Percentiles rank a stretch among this genome's conserved stretches.
Evolutionary conservation across 495 filamentous ascomycete genomes (phyloP).

Genomic region (Podospora australis): DNA sequence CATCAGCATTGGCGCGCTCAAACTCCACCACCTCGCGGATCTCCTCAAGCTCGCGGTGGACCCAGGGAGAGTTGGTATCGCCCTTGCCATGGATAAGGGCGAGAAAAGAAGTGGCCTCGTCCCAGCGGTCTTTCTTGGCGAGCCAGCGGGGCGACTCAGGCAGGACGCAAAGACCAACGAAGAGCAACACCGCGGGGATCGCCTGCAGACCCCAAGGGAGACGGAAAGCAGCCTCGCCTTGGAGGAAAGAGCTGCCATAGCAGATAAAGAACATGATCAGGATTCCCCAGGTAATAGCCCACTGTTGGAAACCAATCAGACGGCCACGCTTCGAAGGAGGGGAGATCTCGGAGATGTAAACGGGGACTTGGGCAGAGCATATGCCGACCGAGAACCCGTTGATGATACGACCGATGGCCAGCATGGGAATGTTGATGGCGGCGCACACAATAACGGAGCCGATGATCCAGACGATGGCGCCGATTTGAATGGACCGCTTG

Average conservation of each 20-base stretch:
- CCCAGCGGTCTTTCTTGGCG: constrained; percentile 66
- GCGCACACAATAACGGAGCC: constrained; percentile 67
- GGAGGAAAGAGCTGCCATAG: constrained; percentile 66
- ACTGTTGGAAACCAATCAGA: constrained; percentile 66
- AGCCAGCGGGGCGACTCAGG: constrained; percentile 78
- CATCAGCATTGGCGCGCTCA: constrained; percentile 54
- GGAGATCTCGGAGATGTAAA: constrained; percentile 70
- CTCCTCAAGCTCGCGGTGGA: constrained; percentile 59
- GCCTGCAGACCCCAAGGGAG: constrained; percentile 74
- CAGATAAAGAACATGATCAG: constrained; percentile 72
- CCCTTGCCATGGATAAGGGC: constrained; percentile 62
- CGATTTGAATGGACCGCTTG: constrained; percentile 59
- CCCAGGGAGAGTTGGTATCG: constrained; percentile 54
- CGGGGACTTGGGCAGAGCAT: constrained; percentile 71
- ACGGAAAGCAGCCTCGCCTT: constrained; percentile 55
- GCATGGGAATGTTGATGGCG: constrained; percentile 65
- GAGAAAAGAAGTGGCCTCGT: constrained; percentile 58
- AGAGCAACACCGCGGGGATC: constrained; percentile 60
- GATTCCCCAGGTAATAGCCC: constrained; percentile 76
- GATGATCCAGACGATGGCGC: constrained; percentile 54
- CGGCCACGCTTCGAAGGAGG: constrained; percentile 63
- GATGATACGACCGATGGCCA: constrained; percentile 68
- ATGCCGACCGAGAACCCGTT: constrained; percentile 73
- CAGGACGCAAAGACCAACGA: constrained; percentile 55
- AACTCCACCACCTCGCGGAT: constrained; percentile 66